These are phyloP conservation scores for Backusella westeae DNA, from an alignment of 192 early-diverging fungal species.

Conservation along the genomic window DNA sequence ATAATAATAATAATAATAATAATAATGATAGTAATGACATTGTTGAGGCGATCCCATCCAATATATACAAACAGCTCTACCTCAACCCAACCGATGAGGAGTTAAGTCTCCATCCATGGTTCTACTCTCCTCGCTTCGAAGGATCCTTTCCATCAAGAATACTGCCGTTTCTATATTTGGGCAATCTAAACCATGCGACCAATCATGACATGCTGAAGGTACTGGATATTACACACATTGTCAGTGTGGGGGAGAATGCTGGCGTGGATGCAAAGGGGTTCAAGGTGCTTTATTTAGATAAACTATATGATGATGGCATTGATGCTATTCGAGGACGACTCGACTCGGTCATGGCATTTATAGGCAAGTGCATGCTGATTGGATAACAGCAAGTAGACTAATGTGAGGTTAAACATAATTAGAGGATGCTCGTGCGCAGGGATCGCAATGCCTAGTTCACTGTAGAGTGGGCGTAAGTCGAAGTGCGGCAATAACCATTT, in stretches of 20 bases:
- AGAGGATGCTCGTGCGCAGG: constrained; percentile 47
- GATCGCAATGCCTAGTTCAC: constrained; percentile 47
- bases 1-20: neutral
- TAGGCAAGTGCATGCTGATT: constrained; percentile 40
- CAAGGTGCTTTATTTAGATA: constrained; percentile 47
- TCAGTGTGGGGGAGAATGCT: constrained; percentile 60
- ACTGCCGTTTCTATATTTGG: constrained; percentile 56
- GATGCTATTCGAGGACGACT: constrained; percentile 50
- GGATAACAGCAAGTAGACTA: neutral
- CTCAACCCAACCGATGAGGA: neutral
- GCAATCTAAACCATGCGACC: constrained; percentile 62
- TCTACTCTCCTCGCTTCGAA: constrained; percentile 53
- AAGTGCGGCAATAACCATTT: constrained; percentile 58
- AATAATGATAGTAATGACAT: neutral
- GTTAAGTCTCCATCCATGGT: constrained; percentile 41
- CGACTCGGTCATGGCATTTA: constrained; percentile 46
- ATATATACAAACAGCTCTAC: neutral
- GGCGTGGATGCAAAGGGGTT: constrained; percentile 40
- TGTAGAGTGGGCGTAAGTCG: constrained; percentile 60
- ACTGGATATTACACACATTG: constrained; percentile 51
- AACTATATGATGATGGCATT: constrained; percentile 61
- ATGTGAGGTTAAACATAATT: neutral
- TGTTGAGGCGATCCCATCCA: neutral
- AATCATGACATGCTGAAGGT: constrained; percentile 53
- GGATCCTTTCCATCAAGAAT: constrained; percentile 61